Conservation (phyloP, 805 yeast genomes). For the Schwanniomyces sp. region DNA sequence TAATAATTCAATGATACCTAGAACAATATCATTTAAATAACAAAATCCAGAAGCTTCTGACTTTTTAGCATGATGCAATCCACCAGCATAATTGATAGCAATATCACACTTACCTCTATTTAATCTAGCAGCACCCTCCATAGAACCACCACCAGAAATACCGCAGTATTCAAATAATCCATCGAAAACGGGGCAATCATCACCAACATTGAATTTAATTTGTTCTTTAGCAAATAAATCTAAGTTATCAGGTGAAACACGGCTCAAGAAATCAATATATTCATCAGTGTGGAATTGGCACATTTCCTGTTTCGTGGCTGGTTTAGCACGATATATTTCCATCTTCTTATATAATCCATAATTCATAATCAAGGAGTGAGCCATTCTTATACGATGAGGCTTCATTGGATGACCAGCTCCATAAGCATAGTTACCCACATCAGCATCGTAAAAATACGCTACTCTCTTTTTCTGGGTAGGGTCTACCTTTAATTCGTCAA, state of each 20-base stretch:
- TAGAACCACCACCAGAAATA: conserved; percentile 89
- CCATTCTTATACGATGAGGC: conserved; percentile 98
- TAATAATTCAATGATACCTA: conserved; percentile 81
- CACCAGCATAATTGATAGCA: conserved; percentile 97
- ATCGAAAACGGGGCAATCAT: conserved; percentile 94
- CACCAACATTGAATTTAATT: conserved; percentile 92
- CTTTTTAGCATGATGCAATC: conserved; percentile 97
- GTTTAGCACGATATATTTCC: conserved; percentile 96
- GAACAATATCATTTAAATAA: conserved; percentile 90
- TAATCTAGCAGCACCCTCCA: conserved; percentile 89
- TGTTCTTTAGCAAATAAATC: conserved; percentile 86
- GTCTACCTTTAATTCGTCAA: conserved; percentile 45
- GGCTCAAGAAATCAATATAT: conserved; percentile 85
- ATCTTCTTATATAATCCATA: conserved; percentile 94
- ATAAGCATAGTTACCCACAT: conserved; percentile 96
- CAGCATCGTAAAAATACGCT: conserved; percentile 57
- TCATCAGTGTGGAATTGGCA: conserved; percentile 98
- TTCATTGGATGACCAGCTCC: conserved; percentile 99
- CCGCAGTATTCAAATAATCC: conserved; percentile 92
- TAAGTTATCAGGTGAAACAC: conserved; percentile 90
- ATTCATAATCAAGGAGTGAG: conserved; percentile 94
- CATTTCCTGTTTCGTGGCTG: conserved; percentile 98
- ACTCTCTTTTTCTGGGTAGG: conserved; percentile 40
- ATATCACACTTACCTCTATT: conserved; percentile 88
- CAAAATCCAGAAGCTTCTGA: conserved; percentile 95